phyloP scores from a whole-genome alignment of 2,329 filamentous ascomycete genomes.

The Cryphonectria parasitica region DNA sequence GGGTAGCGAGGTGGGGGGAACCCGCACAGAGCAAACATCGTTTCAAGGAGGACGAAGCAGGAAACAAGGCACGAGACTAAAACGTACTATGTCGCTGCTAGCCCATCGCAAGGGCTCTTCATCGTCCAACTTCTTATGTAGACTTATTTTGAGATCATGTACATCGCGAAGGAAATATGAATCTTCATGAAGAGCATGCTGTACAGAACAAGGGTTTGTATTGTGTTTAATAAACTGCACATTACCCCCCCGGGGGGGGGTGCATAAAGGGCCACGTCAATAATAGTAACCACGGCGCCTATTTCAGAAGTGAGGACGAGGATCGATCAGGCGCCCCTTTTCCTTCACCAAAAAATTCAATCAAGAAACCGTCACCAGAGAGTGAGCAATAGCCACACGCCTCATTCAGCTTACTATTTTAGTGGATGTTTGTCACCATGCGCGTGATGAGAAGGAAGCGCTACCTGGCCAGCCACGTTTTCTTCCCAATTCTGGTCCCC shows the following conservation, averaged over 20 bases:
- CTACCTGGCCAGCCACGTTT: background rate
- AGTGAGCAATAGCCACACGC: background rate
- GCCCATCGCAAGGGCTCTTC: background rate
- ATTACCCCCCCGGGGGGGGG: background rate
- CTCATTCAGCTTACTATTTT: background rate
- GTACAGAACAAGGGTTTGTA: background rate
- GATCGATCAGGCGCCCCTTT: background rate
- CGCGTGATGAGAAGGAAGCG: background rate
- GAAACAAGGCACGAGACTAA: background rate
- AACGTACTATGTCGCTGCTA: background rate
- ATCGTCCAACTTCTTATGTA: background rate
- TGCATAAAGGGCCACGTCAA: background rate
- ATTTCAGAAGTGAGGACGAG: background rate
- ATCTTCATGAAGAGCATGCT: background rate
- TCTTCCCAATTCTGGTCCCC: background rate
- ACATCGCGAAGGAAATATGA: background rate
- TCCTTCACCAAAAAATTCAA: background rate
- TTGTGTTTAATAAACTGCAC: background rate
- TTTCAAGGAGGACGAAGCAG: background rate
- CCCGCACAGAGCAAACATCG: background rate
- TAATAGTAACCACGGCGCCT: background rate
- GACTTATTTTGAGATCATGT: background rate
- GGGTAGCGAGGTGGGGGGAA: background rate
- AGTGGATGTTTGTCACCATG: background rate
- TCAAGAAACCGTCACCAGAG: background rate